These are phyloP conservation scores for Fusarium fracticaudum DNA, from an alignment of 2,329 filamentous ascomycete genomes.

Conservation along the genomic window DNA sequence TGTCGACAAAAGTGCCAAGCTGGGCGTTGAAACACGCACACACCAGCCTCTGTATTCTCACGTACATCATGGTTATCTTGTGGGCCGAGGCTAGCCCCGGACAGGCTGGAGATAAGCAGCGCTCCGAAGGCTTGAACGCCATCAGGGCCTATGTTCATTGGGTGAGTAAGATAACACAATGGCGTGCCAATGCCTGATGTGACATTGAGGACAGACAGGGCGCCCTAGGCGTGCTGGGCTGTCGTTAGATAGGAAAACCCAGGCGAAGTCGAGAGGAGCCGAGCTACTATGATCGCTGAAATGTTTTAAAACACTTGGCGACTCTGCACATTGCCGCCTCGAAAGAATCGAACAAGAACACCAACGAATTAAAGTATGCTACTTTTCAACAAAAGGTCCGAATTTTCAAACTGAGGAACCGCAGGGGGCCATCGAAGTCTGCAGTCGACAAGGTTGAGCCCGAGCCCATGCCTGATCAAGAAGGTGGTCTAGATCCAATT, in stretches of 20 bases:
- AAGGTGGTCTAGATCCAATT: conserved; percentile 21
- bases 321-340: not conserved
- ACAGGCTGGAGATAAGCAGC: conserved; percentile 42
- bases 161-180: conserved; percentile 19
- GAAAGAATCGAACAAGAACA: conserved; percentile 10
- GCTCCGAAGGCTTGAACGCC: conserved; percentile 26
- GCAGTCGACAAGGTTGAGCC: conserved; percentile 15
- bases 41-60: conserved; percentile 2
- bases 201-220: not conserved
- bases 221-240: not conserved
- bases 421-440: conserved; percentile 21
- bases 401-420: conserved; percentile 25
- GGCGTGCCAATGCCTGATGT: conserved; percentile 32
- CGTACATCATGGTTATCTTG: conserved; percentile 22
- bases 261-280: not conserved
- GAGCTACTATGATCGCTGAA: not conserved
- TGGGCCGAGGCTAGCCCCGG: conserved; percentile 39
- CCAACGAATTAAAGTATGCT: not conserved
- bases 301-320: not conserved
- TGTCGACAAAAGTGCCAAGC: conserved; percentile 35
- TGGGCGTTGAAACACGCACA: conserved; percentile 13
- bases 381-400: conserved; percentile 40
- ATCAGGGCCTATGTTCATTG: conserved; percentile 30
- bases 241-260: not conserved
- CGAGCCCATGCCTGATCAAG: conserved; percentile 21